Evolutionary conservation across 1,139 yeast species (phyloP), one percentile per base, ranked within the genome.

Genomic region (Oligophagozyma castellii): DNA sequence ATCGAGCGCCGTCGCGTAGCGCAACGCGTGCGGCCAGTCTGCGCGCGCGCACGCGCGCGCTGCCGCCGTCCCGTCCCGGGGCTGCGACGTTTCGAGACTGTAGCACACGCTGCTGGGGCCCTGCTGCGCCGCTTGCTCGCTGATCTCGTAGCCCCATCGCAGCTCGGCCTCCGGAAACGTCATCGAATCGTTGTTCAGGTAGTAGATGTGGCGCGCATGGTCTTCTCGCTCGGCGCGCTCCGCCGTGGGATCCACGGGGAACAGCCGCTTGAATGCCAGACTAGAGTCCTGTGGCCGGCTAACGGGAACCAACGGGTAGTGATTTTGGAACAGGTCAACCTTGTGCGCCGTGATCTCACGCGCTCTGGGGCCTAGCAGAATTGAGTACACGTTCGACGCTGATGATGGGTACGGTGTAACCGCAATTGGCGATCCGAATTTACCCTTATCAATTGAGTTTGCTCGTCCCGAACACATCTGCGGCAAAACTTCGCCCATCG

Each of bases 1-100:
- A 37, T 80, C 92, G 40, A 73, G 77, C 0, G 93, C 84, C 37
- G 77, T 80, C 38, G 65, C 64, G 51, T 63, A 76, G 23, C 59
- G 42, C 22, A 53, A 32, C 3, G 47, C 55, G 40, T 35, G 66
- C 50, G 47, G 58, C 51, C 50, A 40, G 16, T 45, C 46, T 1
- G 43, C 38, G 26, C 48, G 48, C 21, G 38, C 37, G 13, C 33
- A 28, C 5, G 36, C 32, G 22, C 33, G 27, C 27, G 46, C 51
- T 12, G 47, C 29, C 1, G 52, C 44, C 28, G 44, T 40, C 11
- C 51, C 46, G n/a, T 45, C 37, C 3, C 29, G 16, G 5, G 29
- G 33, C 12, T 29, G 7, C 7, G 20, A 18, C n/a, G n/a, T n/a
- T n/a, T 28, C n/a, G n/a, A n/a, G n/a, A n/a, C n/a, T n/a, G n/a